Base-by-base conservation (phyloP, 345 rosid genomes). In the Noccaea caerulescens region DNA sequence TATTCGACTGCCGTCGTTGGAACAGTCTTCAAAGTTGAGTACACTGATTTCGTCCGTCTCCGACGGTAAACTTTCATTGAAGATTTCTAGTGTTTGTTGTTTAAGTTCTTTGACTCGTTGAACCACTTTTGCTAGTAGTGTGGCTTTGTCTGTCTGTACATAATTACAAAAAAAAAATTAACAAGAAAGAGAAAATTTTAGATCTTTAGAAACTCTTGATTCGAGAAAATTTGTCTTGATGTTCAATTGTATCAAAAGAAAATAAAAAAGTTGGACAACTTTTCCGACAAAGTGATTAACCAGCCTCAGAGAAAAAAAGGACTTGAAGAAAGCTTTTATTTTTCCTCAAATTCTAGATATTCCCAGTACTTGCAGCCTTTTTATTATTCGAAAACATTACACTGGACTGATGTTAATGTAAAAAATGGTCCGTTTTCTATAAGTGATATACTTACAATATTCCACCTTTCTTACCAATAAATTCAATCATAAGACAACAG, bases 71-170 rank as follows among this genome's bases (percentile, higher is more conserved):
- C 78, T 63, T 45, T 89, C 93, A 18, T 83, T 83, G 4, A 85
- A 64, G 70, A 88, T 78, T 59, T 86, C 87, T 30, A 84, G 76
- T 27, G 95, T 78, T 80, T 94, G 85, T 42, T 89, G 86, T 73
- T 91, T 88, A 43, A 91, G 82, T 62, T 91, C 99, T 72, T 79
- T 89, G 70, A 94, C 90, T 51, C 92, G 83, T 72, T 94, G 88
- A 71, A 94, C 95, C 32, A 94, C 99, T 78, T 87, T 91, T 3
- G 96, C 93, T 3, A 94, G 88, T 13, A 94, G 84, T 2, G 97
- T 85, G 46, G 99, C 97, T 76, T 94, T 94, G 82, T 94, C 99
- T 49, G 91, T 89, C 99, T 94, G 84, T 14, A 27, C 4, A 27
- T 0, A 27, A 27, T 27, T 27, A 36, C 43, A 43, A 5, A 0